These are phyloP conservation scores for Auriculariales sp. DNA, from an alignment of 768 basidiomycete genomes.

Conservation along the genomic window DNA sequence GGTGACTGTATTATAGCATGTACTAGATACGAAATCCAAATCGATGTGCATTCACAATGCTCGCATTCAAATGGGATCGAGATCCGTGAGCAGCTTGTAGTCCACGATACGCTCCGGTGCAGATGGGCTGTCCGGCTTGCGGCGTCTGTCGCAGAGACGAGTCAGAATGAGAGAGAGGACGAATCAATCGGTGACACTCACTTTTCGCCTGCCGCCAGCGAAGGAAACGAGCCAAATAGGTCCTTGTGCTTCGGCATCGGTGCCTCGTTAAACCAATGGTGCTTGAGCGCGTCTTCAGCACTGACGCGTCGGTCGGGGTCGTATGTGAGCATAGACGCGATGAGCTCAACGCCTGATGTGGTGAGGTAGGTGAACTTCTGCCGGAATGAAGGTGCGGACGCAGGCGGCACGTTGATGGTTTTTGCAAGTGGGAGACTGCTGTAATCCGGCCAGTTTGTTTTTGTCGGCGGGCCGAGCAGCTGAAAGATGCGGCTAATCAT, in stretches of 20 bases:
- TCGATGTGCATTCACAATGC: too few species aligned
- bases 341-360: constrained; percentile 67
- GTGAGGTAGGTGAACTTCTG: constrained; percentile 81
- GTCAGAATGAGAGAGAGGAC: constrained; percentile 1
- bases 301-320: constrained; percentile 77
- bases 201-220: constrained; percentile 93
- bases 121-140: constrained; percentile 66
- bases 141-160: too few species aligned
- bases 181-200: constrained; percentile 20
- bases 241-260: constrained; percentile 94
- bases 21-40: too few species aligned
- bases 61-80: constrained; percentile 28
- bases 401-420: constrained; percentile 58
- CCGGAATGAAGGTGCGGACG: constrained; percentile 62
- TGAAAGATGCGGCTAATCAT: constrained; percentile 80
- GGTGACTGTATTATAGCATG: too few species aligned
- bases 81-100: constrained; percentile 50
- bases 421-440: constrained; percentile 65
- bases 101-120: constrained; percentile 63
- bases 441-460: constrained; percentile 77
- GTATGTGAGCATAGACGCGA: constrained; percentile 72
- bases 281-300: constrained; percentile 79
- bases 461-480: constrained; percentile 85
- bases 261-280: constrained; percentile 66
- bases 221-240: constrained; percentile 90